These are phyloP conservation scores for Albifimbria verrucaria DNA, from an alignment of 2,329 filamentous ascomycete species.

Conservation along the genomic window DNA sequence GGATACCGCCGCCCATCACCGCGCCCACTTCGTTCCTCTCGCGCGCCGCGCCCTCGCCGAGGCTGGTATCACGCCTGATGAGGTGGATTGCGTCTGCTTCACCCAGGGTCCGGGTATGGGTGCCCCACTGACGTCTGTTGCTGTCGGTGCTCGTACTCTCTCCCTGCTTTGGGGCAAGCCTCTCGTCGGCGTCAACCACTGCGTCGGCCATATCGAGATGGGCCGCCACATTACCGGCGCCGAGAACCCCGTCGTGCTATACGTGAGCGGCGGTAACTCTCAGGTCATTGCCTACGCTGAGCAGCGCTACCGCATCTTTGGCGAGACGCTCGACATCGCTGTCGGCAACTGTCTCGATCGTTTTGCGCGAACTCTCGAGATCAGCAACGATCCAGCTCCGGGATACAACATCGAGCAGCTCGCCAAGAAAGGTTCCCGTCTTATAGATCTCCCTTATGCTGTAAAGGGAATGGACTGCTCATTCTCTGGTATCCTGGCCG, in stretches of 20 bases:
- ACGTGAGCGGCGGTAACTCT: slow-evolving; percentile 94
- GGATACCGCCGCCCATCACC: slow-evolving; percentile 91
- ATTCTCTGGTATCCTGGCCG: slow-evolving; percentile 87
- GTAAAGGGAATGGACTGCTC: slow-evolving; percentile 99
- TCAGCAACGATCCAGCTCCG: slow-evolving; percentile 93
- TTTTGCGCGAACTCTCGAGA: slow-evolving; percentile 85
- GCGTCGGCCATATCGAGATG: slow-evolving; percentile 99
- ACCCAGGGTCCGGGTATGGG: slow-evolving; percentile 97
- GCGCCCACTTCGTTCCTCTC: slow-evolving; percentile 77
- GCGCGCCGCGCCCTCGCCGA: slow-evolving; percentile 74
- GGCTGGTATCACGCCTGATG: slow-evolving; percentile 56
- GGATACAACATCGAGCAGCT: slow-evolving; percentile 98
- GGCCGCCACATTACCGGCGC: slow-evolving; percentile 89
- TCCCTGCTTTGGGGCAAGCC: slow-evolving; percentile 80
- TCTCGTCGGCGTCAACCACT: slow-evolving; percentile 96
- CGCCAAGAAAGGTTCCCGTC: slow-evolving; percentile 61
- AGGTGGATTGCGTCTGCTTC: slow-evolving; percentile 92
- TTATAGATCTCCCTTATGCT: slow-evolving; percentile 89
- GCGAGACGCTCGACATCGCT: slow-evolving; percentile 94
- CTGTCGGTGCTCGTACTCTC: slow-evolving; percentile 79
- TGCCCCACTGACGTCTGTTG: slow-evolving; percentile 82
- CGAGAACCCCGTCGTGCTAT: slow-evolving; percentile 87
- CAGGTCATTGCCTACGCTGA: slow-evolving; percentile 97
- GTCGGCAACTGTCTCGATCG: slow-evolving; percentile 97
- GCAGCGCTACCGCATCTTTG: slow-evolving; percentile 94